These are phyloP conservation scores for Acacia melanoxylon DNA, from an alignment of 306 rosid species.

Conservation along the genomic window DNA sequence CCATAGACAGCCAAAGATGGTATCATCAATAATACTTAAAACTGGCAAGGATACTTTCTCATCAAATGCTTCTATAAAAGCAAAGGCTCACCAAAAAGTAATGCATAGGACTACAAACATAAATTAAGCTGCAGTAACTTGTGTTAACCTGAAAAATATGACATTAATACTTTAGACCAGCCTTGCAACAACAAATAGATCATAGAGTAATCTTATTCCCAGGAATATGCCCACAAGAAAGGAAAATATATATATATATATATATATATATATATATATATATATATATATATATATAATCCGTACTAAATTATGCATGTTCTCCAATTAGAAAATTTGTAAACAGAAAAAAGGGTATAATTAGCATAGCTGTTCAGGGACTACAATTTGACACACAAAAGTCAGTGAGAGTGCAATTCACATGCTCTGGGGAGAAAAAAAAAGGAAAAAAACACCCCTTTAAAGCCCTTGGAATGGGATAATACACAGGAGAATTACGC, in stretches of 20 bases:
- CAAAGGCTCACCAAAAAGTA: neutral
- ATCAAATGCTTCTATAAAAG: neutral
- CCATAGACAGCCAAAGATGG: neutral
- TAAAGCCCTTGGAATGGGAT: neutral
- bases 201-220: neutral
- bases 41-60: neutral
- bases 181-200: neutral
- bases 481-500: neutral
- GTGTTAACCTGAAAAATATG: neutral
- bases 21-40: neutral
- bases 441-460: neutral
- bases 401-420: neutral
- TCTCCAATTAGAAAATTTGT: neutral
- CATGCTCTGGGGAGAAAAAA: neutral
- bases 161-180: neutral
- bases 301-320: neutral
- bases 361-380: neutral
- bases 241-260: neutral
- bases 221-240: neutral
- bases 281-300: too few species aligned
- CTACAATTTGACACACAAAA: neutral
- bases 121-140: neutral
- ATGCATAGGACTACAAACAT: neutral
- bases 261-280: too few species aligned
- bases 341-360: neutral